Base-by-base conservation (phyloP, 345 rosid genomes). In the Heritiera littoralis region DNA sequence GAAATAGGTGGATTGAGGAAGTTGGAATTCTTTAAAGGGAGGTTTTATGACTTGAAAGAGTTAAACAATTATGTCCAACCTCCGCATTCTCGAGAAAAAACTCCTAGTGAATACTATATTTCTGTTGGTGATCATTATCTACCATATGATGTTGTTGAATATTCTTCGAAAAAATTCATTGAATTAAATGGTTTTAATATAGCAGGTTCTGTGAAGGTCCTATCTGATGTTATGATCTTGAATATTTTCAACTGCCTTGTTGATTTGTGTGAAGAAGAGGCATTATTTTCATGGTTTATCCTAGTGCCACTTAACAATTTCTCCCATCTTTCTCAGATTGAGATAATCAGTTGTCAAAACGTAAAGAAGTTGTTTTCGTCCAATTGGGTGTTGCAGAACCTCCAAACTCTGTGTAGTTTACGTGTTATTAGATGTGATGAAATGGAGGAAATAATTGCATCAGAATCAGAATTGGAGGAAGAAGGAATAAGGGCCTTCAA, bases 381-480 rank as follows among this genome's bases (percentile, higher is more conserved):
- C 13, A 49, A 60, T 23, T 51, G 69, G 11, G 7, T 78, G 77
- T 55, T 72, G 59, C 60, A 30, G 1, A 3, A 70, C 77, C 82
- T 80, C 56, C 78, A 61, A 55, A 83, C 70, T 51, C 15, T 83
- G 48, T 66, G 69, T 52, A 61, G 40, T 7, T 49, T 85, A 56
- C 0, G 0, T 2, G 77, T 83, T 28, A 0, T 11, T 0, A 2
- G 7, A 7, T 79, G 84, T 45, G 5, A 14, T 2, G 5, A 52
- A 18, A 45, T 81, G 68, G 83, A 81, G 67, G 83, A 79, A 78
- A 80, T 86, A 77, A 76, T 85, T 18, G 79, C 61, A 79, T 14
- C 23, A 1, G 68, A 46, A 13, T 52, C 54, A 5, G 55, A 54
- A 17, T 10, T 18, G 2, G 63, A 51, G 1, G 69, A 51, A 59